These are phyloP conservation scores for Capsella rubella DNA, from an alignment of 441 rosid genomes.

Conservation along the genomic window DNA sequence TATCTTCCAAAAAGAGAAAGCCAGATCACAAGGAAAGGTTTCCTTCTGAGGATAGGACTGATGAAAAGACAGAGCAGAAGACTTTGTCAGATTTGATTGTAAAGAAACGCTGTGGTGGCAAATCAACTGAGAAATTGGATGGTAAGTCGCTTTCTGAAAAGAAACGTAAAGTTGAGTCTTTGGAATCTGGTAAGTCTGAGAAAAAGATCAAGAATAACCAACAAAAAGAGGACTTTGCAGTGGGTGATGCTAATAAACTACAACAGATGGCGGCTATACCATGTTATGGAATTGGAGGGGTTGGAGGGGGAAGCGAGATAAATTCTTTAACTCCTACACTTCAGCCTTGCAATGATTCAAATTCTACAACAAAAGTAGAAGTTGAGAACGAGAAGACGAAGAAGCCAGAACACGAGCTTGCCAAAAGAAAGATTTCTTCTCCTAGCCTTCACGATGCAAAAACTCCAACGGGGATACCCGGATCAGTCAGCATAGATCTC, in stretches of 20 bases:
- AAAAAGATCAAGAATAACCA: slow-evolving; percentile 38
- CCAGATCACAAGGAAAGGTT: slow-evolving; percentile 44
- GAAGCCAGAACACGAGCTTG: slow-evolving; percentile 26
- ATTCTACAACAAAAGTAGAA: slow-evolving; percentile 4
- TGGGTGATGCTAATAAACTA: slow-evolving; percentile 33
- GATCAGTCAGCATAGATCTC: slow-evolving; percentile 9
- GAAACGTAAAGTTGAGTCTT: slow-evolving; percentile 54
- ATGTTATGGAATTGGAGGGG: slow-evolving; percentile 52
- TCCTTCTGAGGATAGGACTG: slow-evolving; percentile 31
- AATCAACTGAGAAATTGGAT: slow-evolving; percentile 29
- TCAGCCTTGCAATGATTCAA: slow-evolving; percentile 33
- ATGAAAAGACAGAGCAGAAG: slow-evolving; percentile 51
- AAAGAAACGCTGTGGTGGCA: slow-evolving; percentile 42
- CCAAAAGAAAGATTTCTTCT: slow-evolving; percentile 14
- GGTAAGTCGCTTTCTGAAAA: slow-evolving; percentile 41
- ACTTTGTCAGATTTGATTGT: slow-evolving; percentile 54
- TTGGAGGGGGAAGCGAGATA: slow-evolving; percentile 57
- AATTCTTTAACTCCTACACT: slow-evolving; percentile 43
- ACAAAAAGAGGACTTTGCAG: slow-evolving; percentile 26
- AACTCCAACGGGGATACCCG: not conserved
- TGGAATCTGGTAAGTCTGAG: slow-evolving; percentile 20
- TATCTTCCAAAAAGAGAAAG: slow-evolving; percentile 40
- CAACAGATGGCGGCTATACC: slow-evolving; percentile 40
- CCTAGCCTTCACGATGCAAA: slow-evolving; percentile 21
- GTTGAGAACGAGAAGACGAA: slow-evolving; percentile 37